Percentiles rank a stretch among this genome's conserved stretches.
Evolutionary conservation across 192 early-diverging fungal species (phyloP).

Genomic region (Backusella circina): DNA sequence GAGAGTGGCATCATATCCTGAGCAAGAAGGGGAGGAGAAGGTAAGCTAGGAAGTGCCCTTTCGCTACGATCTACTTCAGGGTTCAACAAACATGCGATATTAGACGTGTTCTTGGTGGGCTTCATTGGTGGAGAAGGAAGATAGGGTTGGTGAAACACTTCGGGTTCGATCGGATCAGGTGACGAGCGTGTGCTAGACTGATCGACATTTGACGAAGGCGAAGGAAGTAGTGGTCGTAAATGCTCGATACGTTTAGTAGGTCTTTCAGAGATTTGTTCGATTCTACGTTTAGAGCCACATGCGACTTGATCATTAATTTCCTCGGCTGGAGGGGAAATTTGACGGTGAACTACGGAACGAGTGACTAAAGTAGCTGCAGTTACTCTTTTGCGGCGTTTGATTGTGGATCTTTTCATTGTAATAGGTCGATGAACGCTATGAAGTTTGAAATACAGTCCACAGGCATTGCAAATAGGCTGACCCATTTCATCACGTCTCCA

Average conservation of each 20-base stretch:
- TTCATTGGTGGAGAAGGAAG: conserved; percentile 27
- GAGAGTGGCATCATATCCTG: conserved; percentile 30
- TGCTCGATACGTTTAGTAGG: conserved; percentile 5
- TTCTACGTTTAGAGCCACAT: background rate
- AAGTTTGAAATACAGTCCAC: conserved; percentile 86
- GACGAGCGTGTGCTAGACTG: background rate
- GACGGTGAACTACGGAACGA: conserved; percentile 1
- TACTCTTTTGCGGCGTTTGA: conserved; percentile 59
- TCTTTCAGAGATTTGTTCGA: background rate
- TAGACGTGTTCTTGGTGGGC: conserved; percentile 1
- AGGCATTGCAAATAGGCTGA: conserved; percentile 85
- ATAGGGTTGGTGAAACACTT: conserved; percentile 14
- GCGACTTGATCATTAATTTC: background rate
- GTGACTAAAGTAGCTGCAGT: conserved; percentile 2
- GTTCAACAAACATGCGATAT: conserved; percentile 26
- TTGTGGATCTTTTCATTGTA: conserved; percentile 63
- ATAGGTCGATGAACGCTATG: conserved; percentile 74
- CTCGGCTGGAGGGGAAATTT: background rate
- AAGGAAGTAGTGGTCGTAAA: conserved; percentile 13
- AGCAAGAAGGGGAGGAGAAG: conserved; percentile 29
- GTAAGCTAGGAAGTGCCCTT: conserved; percentile 11
- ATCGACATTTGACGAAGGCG: background rate
- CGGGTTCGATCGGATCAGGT: conserved; percentile 17
- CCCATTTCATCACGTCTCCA: conserved; percentile 72
- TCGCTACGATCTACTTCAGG: conserved; percentile 9